phyloP scores from a whole-genome alignment of 108 stramenopile species.

The Cafeteria roenbergensis region DNA sequence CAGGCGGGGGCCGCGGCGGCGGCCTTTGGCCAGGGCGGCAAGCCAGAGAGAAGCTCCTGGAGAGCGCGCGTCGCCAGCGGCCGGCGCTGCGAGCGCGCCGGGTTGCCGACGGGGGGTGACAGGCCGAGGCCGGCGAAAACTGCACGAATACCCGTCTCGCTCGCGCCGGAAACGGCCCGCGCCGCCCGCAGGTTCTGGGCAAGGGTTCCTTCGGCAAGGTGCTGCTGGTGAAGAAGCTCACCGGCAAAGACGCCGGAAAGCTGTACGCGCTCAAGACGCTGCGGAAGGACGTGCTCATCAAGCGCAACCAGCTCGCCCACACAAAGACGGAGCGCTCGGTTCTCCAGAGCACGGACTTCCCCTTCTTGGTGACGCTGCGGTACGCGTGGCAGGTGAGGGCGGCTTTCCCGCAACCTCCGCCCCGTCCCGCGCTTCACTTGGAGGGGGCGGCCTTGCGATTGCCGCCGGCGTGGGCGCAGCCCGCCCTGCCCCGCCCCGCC shows the following conservation, averaged over 20 bases:
- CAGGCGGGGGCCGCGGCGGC: too few species aligned
- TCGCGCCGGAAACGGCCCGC: neutral
- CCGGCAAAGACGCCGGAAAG: constrained; percentile 11
- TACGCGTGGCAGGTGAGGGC: constrained; percentile 51
- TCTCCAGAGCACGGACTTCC: constrained; percentile 31
- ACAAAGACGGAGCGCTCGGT: constrained; percentile 47
- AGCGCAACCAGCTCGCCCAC: constrained; percentile 40
- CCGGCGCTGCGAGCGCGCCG: neutral
- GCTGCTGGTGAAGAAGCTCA: constrained; percentile 28
- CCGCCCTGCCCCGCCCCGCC: too few species aligned
- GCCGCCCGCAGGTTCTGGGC: constrained; percentile 25
- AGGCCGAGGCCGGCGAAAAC: neutral
- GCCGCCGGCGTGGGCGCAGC: too few species aligned
- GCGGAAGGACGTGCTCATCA: constrained; percentile 25
- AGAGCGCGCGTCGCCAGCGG: neutral
- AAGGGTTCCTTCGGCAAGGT: constrained; percentile 42
- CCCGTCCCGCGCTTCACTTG: too few species aligned
- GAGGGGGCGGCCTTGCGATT: too few species aligned
- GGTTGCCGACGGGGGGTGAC: too few species aligned
- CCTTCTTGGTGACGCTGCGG: constrained; percentile 44
- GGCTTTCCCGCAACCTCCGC: too few species aligned
- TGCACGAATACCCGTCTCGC: neutral
- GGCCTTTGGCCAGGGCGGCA: too few species aligned
- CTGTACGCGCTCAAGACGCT: constrained; percentile 44
- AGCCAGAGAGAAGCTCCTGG: neutral